phyloP scores from a whole-genome alignment of 2,329 filamentous ascomycete species.

The Claviceps pusilla region DNA sequence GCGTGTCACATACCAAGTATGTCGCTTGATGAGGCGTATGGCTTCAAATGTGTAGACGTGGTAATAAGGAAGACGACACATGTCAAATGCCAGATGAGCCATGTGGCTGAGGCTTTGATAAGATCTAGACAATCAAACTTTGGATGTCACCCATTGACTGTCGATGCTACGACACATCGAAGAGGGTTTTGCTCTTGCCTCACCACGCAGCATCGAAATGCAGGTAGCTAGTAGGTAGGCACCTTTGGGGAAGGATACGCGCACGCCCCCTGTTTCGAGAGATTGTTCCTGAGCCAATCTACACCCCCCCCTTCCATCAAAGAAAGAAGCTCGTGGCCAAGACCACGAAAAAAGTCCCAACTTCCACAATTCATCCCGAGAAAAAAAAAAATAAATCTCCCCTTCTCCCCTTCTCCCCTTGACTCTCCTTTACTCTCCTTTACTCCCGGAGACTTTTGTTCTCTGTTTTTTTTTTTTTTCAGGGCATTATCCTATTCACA shows the following conservation, averaged over 20 bases:
- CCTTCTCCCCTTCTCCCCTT: background rate
- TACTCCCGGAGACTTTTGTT: background rate
- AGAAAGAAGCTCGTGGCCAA: background rate
- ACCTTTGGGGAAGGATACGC: background rate
- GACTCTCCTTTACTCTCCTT: background rate
- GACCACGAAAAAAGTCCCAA: background rate
- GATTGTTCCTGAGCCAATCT: background rate
- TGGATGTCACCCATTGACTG: no score
- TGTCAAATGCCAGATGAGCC: background rate
- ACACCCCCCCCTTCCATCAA: background rate
- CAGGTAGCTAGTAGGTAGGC: background rate
- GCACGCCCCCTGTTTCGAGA: background rate
- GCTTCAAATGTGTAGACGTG: background rate
- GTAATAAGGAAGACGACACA: background rate
- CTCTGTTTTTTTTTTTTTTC: background rate
- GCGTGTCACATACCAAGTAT: background rate
- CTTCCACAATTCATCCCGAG: background rate
- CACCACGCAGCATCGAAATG: background rate
- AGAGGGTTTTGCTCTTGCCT: background rate
- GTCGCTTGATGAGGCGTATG: background rate
- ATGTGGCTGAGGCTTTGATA: background rate
- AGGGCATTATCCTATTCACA: background rate
- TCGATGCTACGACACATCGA: background rate
- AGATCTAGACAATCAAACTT: no score
- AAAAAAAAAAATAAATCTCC: background rate